Percentiles rank a stretch among this genome's conserved stretches.
Evolutionary conservation across 2,329 filamentous ascomycete species (phyloP).

Genomic region (Delphinella strobiligena): DNA sequence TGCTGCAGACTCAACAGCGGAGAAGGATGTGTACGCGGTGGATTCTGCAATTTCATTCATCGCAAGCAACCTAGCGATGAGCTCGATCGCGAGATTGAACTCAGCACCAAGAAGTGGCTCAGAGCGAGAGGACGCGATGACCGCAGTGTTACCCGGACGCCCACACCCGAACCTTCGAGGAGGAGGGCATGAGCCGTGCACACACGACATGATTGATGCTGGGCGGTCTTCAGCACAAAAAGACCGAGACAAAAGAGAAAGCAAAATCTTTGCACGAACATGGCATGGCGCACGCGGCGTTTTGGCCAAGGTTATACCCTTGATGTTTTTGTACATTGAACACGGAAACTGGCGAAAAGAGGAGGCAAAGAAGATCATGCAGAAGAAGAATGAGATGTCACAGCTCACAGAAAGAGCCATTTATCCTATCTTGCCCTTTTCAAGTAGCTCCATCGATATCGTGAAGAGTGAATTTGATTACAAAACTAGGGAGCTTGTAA

Average conservation of each 20-base stretch:
- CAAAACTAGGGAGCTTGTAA: too few species aligned
- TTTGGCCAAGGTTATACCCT: neutral
- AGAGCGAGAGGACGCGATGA: constrained; percentile 72
- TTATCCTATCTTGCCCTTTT: too few species aligned
- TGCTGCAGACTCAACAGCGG: constrained; percentile 91
- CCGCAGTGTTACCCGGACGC: constrained; percentile 68
- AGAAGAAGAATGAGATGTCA: too few species aligned
- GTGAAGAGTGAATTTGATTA: too few species aligned
- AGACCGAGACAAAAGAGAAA: too few species aligned
- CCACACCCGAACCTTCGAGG: constrained; percentile 72
- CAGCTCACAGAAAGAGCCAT: too few species aligned
- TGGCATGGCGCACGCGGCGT: neutral
- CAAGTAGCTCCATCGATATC: too few species aligned
- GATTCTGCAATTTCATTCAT: constrained; percentile 99
- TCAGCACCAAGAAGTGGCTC: constrained; percentile 95
- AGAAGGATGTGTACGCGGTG: constrained; percentile 88
- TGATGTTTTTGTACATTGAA: too few species aligned
- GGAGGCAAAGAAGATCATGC: too few species aligned
- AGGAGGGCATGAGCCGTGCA: constrained; percentile 50
- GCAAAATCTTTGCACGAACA: neutral
- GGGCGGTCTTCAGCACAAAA: neutral
- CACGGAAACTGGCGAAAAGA: too few species aligned
- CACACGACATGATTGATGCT: too few species aligned
- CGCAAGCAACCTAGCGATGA: constrained; percentile 87
- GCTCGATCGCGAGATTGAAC: constrained; percentile 73